A percentile compares a stretch with the other conserved stretches of the same genome.
Conservation (phyloP, 768 basidiomycete species). For the Amylocystis lapponica region DNA sequence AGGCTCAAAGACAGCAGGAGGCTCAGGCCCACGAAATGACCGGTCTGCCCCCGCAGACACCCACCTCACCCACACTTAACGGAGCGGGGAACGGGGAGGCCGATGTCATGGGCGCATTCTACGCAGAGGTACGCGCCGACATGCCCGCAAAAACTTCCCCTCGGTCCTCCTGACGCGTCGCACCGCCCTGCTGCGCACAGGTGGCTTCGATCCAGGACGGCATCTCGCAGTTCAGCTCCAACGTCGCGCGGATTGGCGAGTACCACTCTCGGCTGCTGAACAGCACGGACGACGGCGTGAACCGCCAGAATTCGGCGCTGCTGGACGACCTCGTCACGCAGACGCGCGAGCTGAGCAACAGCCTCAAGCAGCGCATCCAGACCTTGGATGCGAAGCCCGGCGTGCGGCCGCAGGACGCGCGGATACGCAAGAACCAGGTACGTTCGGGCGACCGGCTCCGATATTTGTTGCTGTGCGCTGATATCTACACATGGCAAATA, state of each 20-base stretch:
- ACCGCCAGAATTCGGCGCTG: constrained; percentile 53
- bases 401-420: constrained; percentile 58
- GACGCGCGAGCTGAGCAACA: constrained; percentile 63
- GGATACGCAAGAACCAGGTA: constrained; percentile 77
- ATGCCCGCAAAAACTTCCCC: neutral
- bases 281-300: constrained; percentile 64
- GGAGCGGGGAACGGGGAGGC: constrained; percentile 15
- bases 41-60: constrained; percentile 15
- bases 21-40: constrained; percentile 26
- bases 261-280: constrained; percentile 72
- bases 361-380: constrained; percentile 69
- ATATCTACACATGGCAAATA: neutral
- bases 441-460: constrained; percentile 1
- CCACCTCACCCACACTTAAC: constrained; percentile 13
- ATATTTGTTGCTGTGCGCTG: neutral
- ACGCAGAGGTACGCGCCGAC: constrained; percentile 23
- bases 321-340: constrained; percentile 66
- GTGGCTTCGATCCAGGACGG: constrained; percentile 72
- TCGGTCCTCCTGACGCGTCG: neutral
- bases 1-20: constrained; percentile 27
- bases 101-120: constrained; percentile 26
- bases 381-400: constrained; percentile 62
- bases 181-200: constrained; percentile 32
- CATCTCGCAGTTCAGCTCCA: constrained; percentile 60
- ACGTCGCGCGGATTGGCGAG: constrained; percentile 63